A percentile compares a stretch with the other conserved stretches of the same genome.
Evolutionary conservation across 78 protist species (phyloP).

Genomic region (Dictyostelium purpureum): DNA sequence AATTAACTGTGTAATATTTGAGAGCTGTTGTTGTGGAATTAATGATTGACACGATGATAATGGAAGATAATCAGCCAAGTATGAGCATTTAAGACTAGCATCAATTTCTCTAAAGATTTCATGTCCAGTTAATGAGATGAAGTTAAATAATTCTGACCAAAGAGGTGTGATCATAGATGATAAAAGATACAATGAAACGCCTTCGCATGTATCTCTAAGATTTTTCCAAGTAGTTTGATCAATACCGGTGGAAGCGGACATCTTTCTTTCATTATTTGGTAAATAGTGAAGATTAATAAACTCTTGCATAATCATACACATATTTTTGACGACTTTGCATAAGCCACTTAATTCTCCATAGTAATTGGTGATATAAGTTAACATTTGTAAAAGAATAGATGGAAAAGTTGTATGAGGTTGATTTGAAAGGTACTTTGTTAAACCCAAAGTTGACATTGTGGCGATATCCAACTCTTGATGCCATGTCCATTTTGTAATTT

Average conservation of each 20-base stretch:
- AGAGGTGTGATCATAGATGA: neutral
- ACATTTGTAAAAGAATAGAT: constrained; percentile 44
- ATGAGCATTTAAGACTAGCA: neutral
- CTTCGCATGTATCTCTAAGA: constrained; percentile 50
- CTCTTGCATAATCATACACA: constrained; percentile 45
- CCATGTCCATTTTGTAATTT: constrained; percentile 60
- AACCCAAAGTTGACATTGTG: constrained; percentile 39
- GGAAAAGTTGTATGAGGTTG: constrained; percentile 71
- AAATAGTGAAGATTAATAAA: constrained; percentile 31
- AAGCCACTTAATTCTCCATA: constrained; percentile 16
- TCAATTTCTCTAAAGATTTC: constrained; percentile 62
- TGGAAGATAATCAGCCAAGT: constrained; percentile 49
- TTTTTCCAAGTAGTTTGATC: constrained; percentile 59
- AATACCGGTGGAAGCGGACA: constrained; percentile 19
- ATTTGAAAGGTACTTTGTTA: constrained; percentile 37
- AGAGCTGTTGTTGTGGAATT: neutral
- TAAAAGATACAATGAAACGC: constrained; percentile 27
- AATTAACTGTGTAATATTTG: neutral
- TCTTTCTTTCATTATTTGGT: constrained; percentile 38
- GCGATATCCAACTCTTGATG: constrained; percentile 34
- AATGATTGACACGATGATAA: neutral
- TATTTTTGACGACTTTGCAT: constrained; percentile 37
- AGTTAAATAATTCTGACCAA: constrained; percentile 31
- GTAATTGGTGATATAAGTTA: constrained; percentile 42
- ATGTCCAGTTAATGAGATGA: constrained; percentile 47